Base-by-base conservation (phyloP, 805 yeast genomes). In the Nakazawaea peltata region DNA sequence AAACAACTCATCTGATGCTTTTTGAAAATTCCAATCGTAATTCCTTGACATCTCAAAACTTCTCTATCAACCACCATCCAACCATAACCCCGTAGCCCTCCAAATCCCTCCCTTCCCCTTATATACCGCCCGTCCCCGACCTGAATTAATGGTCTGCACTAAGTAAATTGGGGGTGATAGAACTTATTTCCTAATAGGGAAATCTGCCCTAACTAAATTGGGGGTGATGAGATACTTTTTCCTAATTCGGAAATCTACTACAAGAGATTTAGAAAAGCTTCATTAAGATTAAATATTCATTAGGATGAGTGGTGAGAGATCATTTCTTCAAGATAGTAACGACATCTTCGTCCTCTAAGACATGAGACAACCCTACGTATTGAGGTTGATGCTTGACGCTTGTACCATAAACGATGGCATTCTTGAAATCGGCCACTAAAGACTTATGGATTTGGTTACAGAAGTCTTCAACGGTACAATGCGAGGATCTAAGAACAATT, bases 371-470 rank as follows among this genome's bases (percentile, higher is more conserved):
- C 19, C 98, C 98, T 31, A 90, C 97, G 46, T 80, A 77, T 63
- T 92, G 98, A 12, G 97, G 97, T 61, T 90, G 97, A 58, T 92
- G 98, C 65, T 92, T 92, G 35, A 90, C 97, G 55, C 94, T 82
- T 21, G 82, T 73, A 25, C 99, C 99, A 53, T 69, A 92, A 1
- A 92, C 98, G 42, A 86, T 72, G 1, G 98, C 98, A 48, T 76
- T 81, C 61, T 86, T 82, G 61, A 92, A 92, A 51, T 92, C 95
- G 28, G 82, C 94, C 26, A 92, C 94, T 54, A 92, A 68, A 27
- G 90, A 78, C 63, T 90, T 92, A 67, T 92, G 99, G 49, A 92
- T 92, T 45, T 87, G 81, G 58, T 86, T 84, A 77, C 98, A 92
- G 57, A 92, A 92, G 57, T 92, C 97, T 58, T 83, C 95, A 30